Evolutionary conservation across 2,329 filamentous ascomycete genomes (phyloP).

Genomic region (Capronia americana): DNA sequence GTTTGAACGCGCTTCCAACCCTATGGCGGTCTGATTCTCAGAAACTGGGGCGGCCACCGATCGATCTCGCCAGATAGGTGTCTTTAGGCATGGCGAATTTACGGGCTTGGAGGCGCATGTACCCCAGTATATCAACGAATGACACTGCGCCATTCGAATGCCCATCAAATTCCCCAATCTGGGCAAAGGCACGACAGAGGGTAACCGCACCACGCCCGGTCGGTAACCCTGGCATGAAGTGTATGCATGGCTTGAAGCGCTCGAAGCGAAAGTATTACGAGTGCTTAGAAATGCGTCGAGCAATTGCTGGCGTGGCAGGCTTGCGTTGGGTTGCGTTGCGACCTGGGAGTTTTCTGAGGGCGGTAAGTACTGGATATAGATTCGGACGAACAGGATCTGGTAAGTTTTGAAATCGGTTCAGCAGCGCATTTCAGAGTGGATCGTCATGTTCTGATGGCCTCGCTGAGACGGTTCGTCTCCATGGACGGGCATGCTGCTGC

Average conservation of each 20-base stretch:
- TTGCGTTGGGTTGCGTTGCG: background rate
- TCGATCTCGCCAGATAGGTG: no score
- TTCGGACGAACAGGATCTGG: background rate
- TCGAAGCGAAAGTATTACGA: background rate
- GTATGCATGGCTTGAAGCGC: no score
- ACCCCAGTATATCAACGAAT: background rate
- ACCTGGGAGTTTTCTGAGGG: background rate
- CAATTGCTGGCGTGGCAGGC: background rate
- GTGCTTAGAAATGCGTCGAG: background rate
- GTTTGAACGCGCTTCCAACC: no score
- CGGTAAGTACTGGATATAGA: no score
- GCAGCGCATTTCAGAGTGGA: background rate
- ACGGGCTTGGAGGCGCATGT: no score
- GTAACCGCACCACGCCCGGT: background rate
- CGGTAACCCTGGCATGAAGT: background rate
- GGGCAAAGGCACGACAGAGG: background rate
- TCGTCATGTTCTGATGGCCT: background rate
- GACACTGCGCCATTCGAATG: background rate
- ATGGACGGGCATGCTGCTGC: background rate
- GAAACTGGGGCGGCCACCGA: no score
- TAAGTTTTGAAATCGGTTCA: background rate
- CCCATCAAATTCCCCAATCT: background rate
- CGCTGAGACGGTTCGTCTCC: background rate
- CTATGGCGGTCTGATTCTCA: no score
- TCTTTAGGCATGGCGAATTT: no score